A percentile compares a stretch with the other conserved stretches of the same genome.
Conservation (phyloP, 2,329 filamentous ascomycete genomes). For the Penicillium brasilianum region DNA sequence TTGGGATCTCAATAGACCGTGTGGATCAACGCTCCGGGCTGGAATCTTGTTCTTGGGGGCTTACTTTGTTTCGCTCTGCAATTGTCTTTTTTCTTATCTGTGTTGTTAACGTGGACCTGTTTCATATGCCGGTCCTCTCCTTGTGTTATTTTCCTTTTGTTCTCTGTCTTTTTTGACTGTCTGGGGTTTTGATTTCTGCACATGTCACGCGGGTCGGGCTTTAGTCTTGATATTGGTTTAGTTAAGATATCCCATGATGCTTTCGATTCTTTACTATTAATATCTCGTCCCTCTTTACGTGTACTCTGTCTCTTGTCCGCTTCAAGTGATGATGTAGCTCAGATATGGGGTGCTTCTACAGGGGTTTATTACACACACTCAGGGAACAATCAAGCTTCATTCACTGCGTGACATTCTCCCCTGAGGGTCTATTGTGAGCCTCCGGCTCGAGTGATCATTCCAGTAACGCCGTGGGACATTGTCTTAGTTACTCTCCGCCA, state of each 20-base stretch:
- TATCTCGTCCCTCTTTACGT: not conserved
- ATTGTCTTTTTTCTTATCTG: not conserved
- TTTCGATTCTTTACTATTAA: slow-evolving; percentile 6
- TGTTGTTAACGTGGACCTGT: not conserved
- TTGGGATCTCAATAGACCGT: slow-evolving; percentile 17
- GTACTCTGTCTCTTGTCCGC: not conserved
- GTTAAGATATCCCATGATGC: slow-evolving; percentile 32
- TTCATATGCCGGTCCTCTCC: not conserved
- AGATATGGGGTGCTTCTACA: no score
- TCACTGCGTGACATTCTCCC: no score
- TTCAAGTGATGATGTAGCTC: no score
- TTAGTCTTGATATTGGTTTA: slow-evolving; percentile 15
- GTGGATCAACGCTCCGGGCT: slow-evolving; percentile 6
- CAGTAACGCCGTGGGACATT: no score
- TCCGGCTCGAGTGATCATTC: no score
- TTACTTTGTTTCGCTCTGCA: not conserved
- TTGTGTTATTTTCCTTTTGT: slow-evolving; percentile 18
- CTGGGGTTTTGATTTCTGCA: not conserved
- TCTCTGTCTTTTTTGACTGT: slow-evolving; percentile 5
- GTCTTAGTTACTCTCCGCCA: no score
- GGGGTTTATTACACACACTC: no score
- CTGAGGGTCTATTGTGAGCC: no score
- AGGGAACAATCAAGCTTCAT: no score
- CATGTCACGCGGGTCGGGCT: slow-evolving; percentile 11
- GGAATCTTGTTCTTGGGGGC: slow-evolving; percentile 17